These are phyloP conservation scores for Breviolum minutum DNA, from an alignment of 73 alveolate genomes.

Conservation along the genomic window DNA sequence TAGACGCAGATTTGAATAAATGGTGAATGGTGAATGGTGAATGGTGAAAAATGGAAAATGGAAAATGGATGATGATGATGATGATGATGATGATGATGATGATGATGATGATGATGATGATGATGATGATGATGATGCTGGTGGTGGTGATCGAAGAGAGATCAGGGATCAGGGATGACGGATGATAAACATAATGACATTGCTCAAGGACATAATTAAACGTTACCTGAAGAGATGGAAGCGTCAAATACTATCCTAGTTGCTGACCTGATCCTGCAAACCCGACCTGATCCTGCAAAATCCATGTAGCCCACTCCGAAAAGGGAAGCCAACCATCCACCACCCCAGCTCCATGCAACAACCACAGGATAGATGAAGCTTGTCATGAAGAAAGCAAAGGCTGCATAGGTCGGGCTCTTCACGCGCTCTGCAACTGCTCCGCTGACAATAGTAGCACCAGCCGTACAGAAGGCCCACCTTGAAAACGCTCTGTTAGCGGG, in stretches of 20 bases:
- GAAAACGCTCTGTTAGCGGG: background rate
- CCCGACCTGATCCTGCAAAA: conserved; percentile 13
- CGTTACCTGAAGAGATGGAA: background rate
- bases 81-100: too few species aligned
- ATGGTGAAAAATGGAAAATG: too few species aligned
- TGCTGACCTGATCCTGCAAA: too few species aligned
- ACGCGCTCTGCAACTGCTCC: conserved; percentile 97
- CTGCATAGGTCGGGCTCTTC: conserved; percentile 79
- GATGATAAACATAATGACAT: background rate
- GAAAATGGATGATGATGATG: too few species aligned
- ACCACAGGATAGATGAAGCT: conserved; percentile 96
- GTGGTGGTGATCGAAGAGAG: background rate
- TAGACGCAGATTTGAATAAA: too few species aligned
- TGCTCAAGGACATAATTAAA: background rate
- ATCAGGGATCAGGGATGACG: background rate
- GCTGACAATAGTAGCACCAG: conserved; percentile 96
- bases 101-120: too few species aligned
- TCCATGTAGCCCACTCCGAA: conserved; percentile 43
- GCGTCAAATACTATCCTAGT: too few species aligned
- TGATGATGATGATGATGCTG: too few species aligned
- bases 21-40: too few species aligned
- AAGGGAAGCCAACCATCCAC: conserved; percentile 29
- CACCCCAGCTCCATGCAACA: conserved; percentile 94
- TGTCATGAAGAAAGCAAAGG: conserved; percentile 92
- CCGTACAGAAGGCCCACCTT: conserved; percentile 95